Evolutionary conservation across 306 rosid species (phyloP).

Genomic region (Vicia sativa): DNA sequence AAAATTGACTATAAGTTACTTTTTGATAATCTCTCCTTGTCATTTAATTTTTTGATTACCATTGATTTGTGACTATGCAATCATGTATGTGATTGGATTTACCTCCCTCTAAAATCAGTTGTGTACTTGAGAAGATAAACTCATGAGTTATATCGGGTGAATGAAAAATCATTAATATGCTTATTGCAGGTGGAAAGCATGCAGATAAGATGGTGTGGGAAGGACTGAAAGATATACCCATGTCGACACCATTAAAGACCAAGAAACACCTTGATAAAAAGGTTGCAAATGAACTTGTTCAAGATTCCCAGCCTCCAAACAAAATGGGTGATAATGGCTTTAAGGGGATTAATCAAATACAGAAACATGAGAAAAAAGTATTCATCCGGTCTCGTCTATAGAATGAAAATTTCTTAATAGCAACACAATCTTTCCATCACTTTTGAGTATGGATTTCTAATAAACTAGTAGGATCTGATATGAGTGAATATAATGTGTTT

Average conservation of each 20-base stretch:
- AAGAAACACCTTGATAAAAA: conserved; percentile 46
- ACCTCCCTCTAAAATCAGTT: neutral
- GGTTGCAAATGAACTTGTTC: conserved; percentile 46
- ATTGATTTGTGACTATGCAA: conserved; percentile 5
- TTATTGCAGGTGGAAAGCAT: conserved; percentile 57
- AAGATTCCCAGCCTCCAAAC: conserved; percentile 46
- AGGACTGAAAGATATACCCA: conserved; percentile 45
- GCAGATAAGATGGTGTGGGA: conserved; percentile 47
- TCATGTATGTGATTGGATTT: neutral
- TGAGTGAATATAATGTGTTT: conserved; percentile 4
- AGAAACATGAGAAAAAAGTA: conserved; percentile 53
- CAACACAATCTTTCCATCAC: neutral
- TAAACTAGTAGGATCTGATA: neutral
- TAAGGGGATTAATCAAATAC: conserved; percentile 42
- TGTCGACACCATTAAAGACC: conserved; percentile 40
- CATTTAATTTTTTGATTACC: too few relatives aligned
- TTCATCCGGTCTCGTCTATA: conserved; percentile 76
- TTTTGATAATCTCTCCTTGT: too few relatives aligned
- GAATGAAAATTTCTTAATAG: conserved; percentile 26
- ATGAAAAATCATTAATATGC: conserved; percentile 14
- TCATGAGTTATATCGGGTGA: too few relatives aligned
- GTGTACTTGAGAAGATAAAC: neutral
- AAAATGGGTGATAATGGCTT: conserved; percentile 48
- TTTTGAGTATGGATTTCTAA: neutral
- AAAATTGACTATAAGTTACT: too few relatives aligned